A percentile compares a stretch with the other conserved stretches of the same genome.
phyloP scores from a whole-genome alignment of 495 filamentous ascomycete genomes.

The Letharia columbiana region DNA sequence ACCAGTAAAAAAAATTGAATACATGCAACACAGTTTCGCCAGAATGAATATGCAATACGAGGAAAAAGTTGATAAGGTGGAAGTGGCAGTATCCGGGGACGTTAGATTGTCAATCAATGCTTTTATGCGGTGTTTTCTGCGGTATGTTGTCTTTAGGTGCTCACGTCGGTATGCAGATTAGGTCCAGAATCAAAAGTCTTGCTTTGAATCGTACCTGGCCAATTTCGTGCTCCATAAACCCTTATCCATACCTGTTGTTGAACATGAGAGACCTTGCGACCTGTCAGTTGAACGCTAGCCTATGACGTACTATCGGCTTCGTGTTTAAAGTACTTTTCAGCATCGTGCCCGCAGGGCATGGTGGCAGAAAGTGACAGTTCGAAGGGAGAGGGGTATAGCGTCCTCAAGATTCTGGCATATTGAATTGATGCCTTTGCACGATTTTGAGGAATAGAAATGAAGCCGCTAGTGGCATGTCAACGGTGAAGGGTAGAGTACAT shows the following conservation, averaged over 20 bases:
- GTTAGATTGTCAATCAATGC: conserved; percentile 10
- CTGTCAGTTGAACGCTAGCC: too few relatives aligned
- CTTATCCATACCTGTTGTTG: neutral
- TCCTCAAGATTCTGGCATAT: too few relatives aligned
- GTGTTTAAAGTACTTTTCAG: too few relatives aligned
- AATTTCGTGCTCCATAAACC: neutral
- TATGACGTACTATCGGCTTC: too few relatives aligned
- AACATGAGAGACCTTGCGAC: too few relatives aligned
- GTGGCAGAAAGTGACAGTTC: too few relatives aligned
- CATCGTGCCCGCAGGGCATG: too few relatives aligned
- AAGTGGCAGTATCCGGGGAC: neutral
- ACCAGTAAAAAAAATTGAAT: neutral
- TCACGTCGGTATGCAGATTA: conserved; percentile 8
- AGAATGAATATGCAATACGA: neutral
- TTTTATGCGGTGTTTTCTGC: neutral
- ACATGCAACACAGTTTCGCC: neutral
- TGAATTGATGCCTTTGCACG: too few relatives aligned
- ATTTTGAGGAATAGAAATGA: too few relatives aligned
- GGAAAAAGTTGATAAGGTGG: neutral
- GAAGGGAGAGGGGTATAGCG: too few relatives aligned
- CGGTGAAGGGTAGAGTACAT: neutral
- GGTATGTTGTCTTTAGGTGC: neutral
- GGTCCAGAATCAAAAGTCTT: conserved; percentile 14
- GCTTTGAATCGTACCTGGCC: neutral
- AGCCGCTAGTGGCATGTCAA: too few relatives aligned